Conservation (phyloP, 1,284 basidiomycete species). For the Stereum hirsutum region DNA sequence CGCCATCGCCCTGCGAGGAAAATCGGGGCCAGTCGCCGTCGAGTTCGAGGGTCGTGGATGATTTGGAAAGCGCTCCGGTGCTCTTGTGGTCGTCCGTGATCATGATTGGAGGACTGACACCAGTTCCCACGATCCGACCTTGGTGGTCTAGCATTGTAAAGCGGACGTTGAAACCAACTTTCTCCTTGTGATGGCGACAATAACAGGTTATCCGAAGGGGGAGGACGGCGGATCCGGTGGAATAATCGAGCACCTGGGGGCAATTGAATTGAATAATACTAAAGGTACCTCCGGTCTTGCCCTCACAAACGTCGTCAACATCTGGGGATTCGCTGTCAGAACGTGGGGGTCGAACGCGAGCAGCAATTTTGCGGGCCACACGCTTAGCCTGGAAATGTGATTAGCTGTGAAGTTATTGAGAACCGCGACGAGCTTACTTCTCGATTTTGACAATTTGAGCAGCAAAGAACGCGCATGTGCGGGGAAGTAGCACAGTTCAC, state of each 20-base stretch:
- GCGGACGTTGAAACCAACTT: conserved; percentile 90
- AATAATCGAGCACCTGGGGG: conserved; percentile 85
- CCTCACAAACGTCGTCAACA: conserved; percentile 22
- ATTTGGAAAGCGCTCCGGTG: conserved; percentile 20
- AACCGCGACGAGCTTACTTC: conserved; percentile 47
- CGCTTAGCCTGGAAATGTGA: conserved; percentile 64
- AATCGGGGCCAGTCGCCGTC: conserved; percentile 37
- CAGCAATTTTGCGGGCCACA: conserved; percentile 77
- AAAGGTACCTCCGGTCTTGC: conserved; percentile 62
- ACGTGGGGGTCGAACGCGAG: conserved; percentile 65
- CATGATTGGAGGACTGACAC: conserved; percentile 89
- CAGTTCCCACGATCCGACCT: conserved; percentile 78
- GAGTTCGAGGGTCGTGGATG: conserved; percentile 13
- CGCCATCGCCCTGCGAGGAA: conserved; percentile 8
- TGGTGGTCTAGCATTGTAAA: conserved; percentile 81
- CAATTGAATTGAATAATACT: conserved; percentile 96
- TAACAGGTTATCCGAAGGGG: conserved; percentile 98
- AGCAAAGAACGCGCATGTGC: conserved; percentile 70
- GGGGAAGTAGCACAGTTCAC: conserved; percentile 75
- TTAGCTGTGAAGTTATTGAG: conserved; percentile 9
- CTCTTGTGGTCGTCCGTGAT: conserved; percentile 99
- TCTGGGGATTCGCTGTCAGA: conserved; percentile 57
- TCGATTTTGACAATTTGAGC: conserved; percentile 75
- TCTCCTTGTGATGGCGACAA: conserved; percentile 97
- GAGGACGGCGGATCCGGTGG: conserved; percentile 78